Conservation (phyloP, 306 rosid genomes). For the Nissolia schottii region DNA sequence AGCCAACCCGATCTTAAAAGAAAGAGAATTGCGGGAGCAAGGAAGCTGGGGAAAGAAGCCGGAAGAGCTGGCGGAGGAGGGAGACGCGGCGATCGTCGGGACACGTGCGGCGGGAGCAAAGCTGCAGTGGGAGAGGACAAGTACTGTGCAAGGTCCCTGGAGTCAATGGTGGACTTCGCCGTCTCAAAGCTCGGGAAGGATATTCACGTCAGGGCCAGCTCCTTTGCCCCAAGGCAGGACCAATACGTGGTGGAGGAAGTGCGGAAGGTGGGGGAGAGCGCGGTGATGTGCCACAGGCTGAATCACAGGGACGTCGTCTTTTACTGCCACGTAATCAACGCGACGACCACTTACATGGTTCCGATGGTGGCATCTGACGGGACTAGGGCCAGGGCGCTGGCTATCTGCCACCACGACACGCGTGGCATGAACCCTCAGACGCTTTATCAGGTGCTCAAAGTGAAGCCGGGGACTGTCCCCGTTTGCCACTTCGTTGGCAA, state of each 20-base stretch:
- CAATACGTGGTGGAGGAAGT: constrained; percentile 4
- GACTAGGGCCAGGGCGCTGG: constrained; percentile 23
- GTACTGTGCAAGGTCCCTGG: constrained; percentile 34
- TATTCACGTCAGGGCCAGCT: too few relatives aligned
- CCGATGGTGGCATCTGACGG: constrained; percentile 29
- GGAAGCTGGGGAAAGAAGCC: too few relatives aligned
- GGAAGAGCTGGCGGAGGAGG: too few relatives aligned
- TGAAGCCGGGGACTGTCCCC: constrained; percentile 39
- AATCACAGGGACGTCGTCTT: constrained; percentile 35
- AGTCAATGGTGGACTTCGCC: constrained; percentile 22
- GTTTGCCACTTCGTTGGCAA: constrained; percentile 33
- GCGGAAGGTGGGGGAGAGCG: constrained; percentile 15
- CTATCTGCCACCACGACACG: constrained; percentile 45
- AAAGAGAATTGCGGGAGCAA: too few relatives aligned
- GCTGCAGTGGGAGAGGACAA: constrained; percentile 32
- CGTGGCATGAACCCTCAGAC: too few relatives aligned
- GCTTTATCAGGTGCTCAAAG: constrained; percentile 28
- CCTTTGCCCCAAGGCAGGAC: too few relatives aligned
- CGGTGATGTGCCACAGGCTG: constrained; percentile 35
- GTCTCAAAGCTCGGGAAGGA: constrained; percentile 29
- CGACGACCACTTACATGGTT: constrained; percentile 28
- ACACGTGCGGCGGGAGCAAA: too few relatives aligned
- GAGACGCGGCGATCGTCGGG: too few relatives aligned
- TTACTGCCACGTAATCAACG: constrained; percentile 30
- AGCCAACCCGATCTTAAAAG: too few relatives aligned